Percentiles rank a stretch among this genome's conserved stretches.
Evolutionary conservation across 164 flowering plant genomes (phyloP).

Genomic region (Annona squamosa): DNA sequence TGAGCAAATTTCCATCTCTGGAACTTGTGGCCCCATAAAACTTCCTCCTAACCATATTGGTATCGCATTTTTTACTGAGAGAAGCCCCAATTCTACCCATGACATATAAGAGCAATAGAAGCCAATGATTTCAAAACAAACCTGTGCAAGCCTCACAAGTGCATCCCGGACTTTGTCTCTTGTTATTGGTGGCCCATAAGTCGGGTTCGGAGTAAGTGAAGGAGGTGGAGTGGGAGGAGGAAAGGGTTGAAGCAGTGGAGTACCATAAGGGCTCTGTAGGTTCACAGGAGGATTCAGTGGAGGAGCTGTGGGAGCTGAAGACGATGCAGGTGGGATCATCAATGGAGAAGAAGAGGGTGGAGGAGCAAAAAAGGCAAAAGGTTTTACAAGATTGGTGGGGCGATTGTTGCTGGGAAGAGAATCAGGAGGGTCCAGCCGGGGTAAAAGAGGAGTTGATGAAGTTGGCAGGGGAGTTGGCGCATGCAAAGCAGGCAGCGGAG

Average conservation of each 20-base stretch:
- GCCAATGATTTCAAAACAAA: slow-evolving; percentile 15
- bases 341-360: slow-evolving; percentile 34
- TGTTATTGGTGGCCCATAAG: slow-evolving; percentile 43
- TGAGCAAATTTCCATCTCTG: not conserved
- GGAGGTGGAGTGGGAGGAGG: slow-evolving; percentile 85
- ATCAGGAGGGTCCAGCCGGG: slow-evolving; percentile 43
- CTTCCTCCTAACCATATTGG: not conserved
- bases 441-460: slow-evolving; percentile 37
- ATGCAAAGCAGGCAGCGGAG: slow-evolving; percentile 35
- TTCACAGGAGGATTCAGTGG: slow-evolving; percentile 50
- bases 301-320: slow-evolving; percentile 56
- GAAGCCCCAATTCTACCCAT: not conserved
- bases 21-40: too few species aligned
- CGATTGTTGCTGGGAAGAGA: slow-evolving; percentile 25
- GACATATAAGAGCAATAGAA: not conserved
- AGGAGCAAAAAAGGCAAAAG: slow-evolving; percentile 40
- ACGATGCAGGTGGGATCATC: slow-evolving; percentile 36
- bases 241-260: slow-evolving; percentile 82
- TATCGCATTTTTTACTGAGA: not conserved
- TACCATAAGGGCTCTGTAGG: slow-evolving; percentile 66
- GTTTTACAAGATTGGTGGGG: slow-evolving; percentile 35
- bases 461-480: slow-evolving; percentile 36
- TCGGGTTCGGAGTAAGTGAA: slow-evolving; percentile 52
- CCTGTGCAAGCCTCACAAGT: slow-evolving; percentile 68
- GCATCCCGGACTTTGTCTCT: slow-evolving; percentile 82